These are phyloP conservation scores for Arthrobotrys pseudoclavata DNA, from an alignment of 2,329 filamentous ascomycete species.

Conservation along the genomic window DNA sequence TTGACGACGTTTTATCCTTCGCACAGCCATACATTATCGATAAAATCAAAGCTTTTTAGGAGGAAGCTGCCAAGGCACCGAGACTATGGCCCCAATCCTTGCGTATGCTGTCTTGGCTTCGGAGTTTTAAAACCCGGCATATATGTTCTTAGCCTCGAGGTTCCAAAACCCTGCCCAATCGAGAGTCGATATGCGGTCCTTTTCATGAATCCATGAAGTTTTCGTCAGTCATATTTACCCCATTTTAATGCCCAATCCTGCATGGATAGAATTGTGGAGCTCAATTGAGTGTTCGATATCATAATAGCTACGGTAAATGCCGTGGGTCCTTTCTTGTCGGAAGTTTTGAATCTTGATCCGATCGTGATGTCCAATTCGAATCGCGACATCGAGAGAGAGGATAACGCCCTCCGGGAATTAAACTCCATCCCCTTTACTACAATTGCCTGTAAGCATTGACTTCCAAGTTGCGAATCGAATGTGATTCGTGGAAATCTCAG, in stretches of 20 bases:
- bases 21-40: not conserved
- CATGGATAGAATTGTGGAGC: not conserved
- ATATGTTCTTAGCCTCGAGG: not conserved
- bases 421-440: conserved; percentile 6
- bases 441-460: not conserved
- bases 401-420: conserved; percentile 4
- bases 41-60: not conserved
- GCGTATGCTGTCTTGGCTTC: conserved; percentile 12
- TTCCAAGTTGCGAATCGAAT: not conserved
- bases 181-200: not conserved
- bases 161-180: not conserved
- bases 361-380: conserved; percentile 1
- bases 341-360: conserved; percentile 21
- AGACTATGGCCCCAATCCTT: not conserved
- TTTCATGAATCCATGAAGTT: not conserved
- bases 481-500: conserved; percentile 37
- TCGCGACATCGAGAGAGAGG: conserved; percentile 22
- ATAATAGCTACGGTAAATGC: conserved; percentile 14
- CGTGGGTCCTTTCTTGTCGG: conserved; percentile 11
- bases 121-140: conserved; percentile 13
- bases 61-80: not conserved
- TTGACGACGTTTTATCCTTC: not conserved
- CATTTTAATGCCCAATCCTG: conserved; percentile 1
- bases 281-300: not conserved
- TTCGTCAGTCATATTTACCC: conserved; percentile 11